These are phyloP conservation scores for Phallus indusiatus DNA, from an alignment of 768 basidiomycete genomes.

Conservation along the genomic window DNA sequence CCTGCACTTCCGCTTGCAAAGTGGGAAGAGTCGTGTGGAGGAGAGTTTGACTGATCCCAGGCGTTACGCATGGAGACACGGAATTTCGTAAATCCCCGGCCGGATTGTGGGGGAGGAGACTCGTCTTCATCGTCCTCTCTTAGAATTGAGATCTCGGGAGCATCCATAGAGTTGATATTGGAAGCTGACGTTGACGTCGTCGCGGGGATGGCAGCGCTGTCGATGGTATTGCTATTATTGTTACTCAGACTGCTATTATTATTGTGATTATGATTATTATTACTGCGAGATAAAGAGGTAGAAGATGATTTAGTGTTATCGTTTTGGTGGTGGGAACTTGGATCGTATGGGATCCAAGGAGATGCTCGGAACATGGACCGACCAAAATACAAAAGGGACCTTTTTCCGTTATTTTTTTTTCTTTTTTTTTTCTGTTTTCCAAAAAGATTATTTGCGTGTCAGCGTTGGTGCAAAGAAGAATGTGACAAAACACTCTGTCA, in stretches of 20 bases:
- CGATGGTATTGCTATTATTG: background rate
- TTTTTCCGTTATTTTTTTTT: background rate
- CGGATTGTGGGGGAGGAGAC: conserved; percentile 20
- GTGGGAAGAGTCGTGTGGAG: background rate
- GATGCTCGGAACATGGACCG: conserved; percentile 46
- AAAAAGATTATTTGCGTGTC: too few species aligned
- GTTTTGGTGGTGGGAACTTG: conserved; percentile 15
- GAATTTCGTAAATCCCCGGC: conserved; percentile 27
- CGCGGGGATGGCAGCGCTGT: background rate
- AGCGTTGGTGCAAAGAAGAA: too few species aligned
- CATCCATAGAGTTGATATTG: conserved; percentile 44
- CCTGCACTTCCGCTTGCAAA: conserved; percentile 21
- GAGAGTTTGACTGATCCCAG: background rate
- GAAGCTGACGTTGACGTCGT: background rate
- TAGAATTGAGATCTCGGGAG: conserved; percentile 74
- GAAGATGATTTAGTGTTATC: conserved; percentile 1
- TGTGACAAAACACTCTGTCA: too few species aligned
- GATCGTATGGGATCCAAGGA: conserved; percentile 53
- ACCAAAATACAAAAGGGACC: background rate
- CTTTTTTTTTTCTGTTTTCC: too few species aligned
- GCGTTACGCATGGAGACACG: conserved; percentile 43
- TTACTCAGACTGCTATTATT: background rate
- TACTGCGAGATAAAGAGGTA: background rate
- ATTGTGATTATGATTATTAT: background rate
- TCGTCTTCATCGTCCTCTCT: conserved; percentile 66